Conservation (phyloP, 2,329 filamentous ascomycete species). For the Daldinia sp. region DNA sequence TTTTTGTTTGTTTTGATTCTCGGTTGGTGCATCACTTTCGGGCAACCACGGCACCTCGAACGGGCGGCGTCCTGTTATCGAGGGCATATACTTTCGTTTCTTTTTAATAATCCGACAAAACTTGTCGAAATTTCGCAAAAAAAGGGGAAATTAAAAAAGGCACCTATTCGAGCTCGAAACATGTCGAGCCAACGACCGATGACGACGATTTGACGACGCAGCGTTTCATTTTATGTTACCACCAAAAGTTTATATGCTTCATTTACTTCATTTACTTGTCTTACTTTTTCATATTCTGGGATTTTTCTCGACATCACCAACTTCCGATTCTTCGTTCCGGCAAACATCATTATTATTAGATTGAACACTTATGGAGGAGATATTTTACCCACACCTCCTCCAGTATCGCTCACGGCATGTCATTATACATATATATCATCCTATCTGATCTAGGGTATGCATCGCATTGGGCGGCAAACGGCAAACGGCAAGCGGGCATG, state of each 20-base stretch:
- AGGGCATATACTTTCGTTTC: conserved; percentile 20
- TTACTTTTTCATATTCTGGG: conserved; percentile 13
- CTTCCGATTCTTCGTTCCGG: conserved; percentile 7
- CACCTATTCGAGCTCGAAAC: conserved; percentile 9
- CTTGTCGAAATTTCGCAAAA: conserved; percentile 5
- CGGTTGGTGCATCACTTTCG: conserved; percentile 15
- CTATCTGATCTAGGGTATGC: conserved; percentile 15
- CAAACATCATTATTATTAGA: conserved; percentile 1
- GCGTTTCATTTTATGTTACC: conserved; percentile 25
- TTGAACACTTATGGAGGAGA: neutral
- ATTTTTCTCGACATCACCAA: neutral
- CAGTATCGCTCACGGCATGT: conserved; percentile 13
- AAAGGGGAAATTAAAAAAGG: conserved; percentile 14
- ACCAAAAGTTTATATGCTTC: conserved; percentile 33
- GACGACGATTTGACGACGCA: conserved; percentile 23
- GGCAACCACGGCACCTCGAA: conserved; percentile 18
- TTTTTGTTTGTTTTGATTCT: conserved; percentile 1
- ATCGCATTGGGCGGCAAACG: conserved; percentile 29
- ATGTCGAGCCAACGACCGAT: conserved; percentile 31
- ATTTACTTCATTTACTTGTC: conserved; percentile 27
- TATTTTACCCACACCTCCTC: neutral
- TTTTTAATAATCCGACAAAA: conserved; percentile 10
- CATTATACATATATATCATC: conserved; percentile 14
- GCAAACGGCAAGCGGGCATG: conserved; percentile 14
- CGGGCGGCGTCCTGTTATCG: neutral